phyloP scores from a whole-genome alignment of 805 yeast species.

The Ogataea kodamae region DNA sequence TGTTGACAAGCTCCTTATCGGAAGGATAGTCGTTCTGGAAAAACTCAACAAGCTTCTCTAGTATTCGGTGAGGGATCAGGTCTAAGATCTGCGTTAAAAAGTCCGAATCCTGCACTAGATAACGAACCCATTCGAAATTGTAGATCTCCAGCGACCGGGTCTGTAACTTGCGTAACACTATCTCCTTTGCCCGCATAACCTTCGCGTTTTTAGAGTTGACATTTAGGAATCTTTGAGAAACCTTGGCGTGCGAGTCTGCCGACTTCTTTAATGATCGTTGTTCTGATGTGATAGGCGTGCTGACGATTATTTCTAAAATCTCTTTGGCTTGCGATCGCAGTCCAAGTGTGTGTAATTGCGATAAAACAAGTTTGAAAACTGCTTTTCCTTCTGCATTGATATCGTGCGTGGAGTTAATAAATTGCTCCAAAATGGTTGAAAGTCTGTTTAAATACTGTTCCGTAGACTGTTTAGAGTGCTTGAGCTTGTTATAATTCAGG shows the following conservation, averaged over 20 bases:
- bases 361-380: constrained; percentile 14
- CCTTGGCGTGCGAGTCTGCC: constrained; percentile 7
- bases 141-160: constrained; percentile 1
- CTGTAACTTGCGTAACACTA: constrained; percentile 1
- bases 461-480: constrained; percentile 1
- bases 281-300: constrained; percentile 3
- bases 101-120: constrained; percentile 5
- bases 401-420: constrained; percentile 3
- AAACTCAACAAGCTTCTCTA: constrained; percentile 3
- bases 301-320: constrained; percentile 12
- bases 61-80: constrained; percentile 2
- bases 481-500: constrained; percentile 1
- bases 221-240: constrained; percentile 7
- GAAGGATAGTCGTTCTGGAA: not conserved
- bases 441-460: constrained; percentile 7
- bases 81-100: constrained; percentile 8
- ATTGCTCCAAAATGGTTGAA: constrained; percentile 4
- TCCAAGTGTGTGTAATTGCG: constrained; percentile 17
- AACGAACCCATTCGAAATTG: constrained; percentile 3
- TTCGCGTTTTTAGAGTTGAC: not conserved
- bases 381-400: constrained; percentile 6
- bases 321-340: constrained; percentile 10
- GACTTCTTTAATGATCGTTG: constrained; percentile 2
- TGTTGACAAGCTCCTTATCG: constrained; percentile 4
- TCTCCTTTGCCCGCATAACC: constrained; percentile 1